Evolutionary conservation across 176 grass and related monocot species (phyloP), one percentile per base, ranked within the genome.

Genomic region (Olyra latifolia): DNA sequence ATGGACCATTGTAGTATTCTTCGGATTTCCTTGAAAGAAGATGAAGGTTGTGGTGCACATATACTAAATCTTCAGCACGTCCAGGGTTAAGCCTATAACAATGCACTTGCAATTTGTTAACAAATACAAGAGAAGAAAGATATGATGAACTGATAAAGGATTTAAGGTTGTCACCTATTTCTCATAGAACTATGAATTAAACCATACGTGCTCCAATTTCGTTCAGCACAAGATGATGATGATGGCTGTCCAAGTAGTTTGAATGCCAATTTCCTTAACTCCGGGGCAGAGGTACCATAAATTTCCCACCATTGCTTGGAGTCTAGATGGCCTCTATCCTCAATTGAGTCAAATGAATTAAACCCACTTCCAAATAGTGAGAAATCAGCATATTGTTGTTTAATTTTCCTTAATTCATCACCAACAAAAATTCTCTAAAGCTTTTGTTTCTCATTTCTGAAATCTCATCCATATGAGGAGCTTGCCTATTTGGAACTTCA

Each of bases 281-380:
- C 57, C 11, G 4, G 23, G 9, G 41, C 2, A 19, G 0, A 28
- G 3, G 32, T 17, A 32, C 25, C 74, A 62, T 77, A n/a, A 77
- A 24, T 19, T n/a, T 15, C 58, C 74, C 74, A 76, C 56, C 74
- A 76, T 24, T 78, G 29, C 12, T 52, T 78, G 52, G 29, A 17
- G 1, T 67, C 30, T 0, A 67, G 7, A 40, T 54, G 1, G 25
- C 0, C 5, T 54, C 46, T 19, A 54, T 41, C 76, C 22, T 79
- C 47, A 27, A 79, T 10, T 41, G 32, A 66, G 8, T 79, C 46
- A 17, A 9, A 15, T 2, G 20, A 22, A 23, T 20, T 27, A 20
- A 76, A 62, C 2, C 15, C 8, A 61, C 1, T 6, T 17, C 24
- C 16, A 61, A 39, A 46, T 8, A 63, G 8, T 14, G 74, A 62